Base-by-base conservation (phyloP, 179 eudicot genomes). In the Beta corolliflora region DNA sequence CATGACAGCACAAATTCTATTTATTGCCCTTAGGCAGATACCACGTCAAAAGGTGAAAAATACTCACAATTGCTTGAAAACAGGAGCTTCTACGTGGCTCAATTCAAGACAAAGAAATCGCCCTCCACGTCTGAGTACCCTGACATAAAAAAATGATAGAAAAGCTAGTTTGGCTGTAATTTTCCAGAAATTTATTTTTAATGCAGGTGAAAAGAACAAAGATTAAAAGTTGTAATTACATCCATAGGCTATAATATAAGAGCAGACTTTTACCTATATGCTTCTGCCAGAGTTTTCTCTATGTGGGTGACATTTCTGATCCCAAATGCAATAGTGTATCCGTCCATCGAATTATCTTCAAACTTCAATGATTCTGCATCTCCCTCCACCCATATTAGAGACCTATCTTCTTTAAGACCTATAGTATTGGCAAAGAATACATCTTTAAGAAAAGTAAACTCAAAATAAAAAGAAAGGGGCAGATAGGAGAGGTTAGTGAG, bases 281-380 rank as follows among this genome's bases (percentile, higher is more conserved):
- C 98, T 90, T 95, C 99, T 55, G 95, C 90, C 70, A 95, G 91
- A 84, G 80, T 92, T 82, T 94, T 95, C 80, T 95, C 99, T 72
- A 95, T 95, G 81, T 93, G 99, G n/a, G 99, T 95, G 59, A 95
- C 99, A 75, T 95, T 95, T 84, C 99, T 90, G 69, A 95, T 94
- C 64, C 99, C 99, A 85, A 95, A 95, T 60, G 98, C 99, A 85
- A 95, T 91, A 67, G 99, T 93, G 81, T 92, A 95, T 76, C 97
- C 97, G 79, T 95, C 99, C 98, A 95, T 91, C 41, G 99, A 91
- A 82, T 85, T 72, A 80, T 92, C 91, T 81, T 90, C 94, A 79
- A 95, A 92, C 80, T 79, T 85, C 80, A 95, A 84, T 48, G 91
- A 86, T 89, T 92, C 97, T 54, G 99, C 99, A 86, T 95, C 94